Evolutionary conservation across 257 asterid genomes (phyloP), one percentile per base, ranked within the genome.

Genomic region (Solanum medicagineum): DNA sequence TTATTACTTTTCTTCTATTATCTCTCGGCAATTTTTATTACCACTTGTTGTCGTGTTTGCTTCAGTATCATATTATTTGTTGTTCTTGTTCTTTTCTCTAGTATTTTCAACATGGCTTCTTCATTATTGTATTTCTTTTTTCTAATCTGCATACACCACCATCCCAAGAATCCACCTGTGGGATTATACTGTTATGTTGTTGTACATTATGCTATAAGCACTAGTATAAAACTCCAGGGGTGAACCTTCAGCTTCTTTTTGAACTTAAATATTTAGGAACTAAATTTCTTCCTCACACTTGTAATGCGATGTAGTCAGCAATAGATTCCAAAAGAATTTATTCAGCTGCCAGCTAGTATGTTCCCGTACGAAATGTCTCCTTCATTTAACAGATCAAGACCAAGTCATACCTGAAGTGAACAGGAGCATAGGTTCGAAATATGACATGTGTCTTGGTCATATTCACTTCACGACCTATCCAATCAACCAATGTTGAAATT

Each of bases 341-440:
- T 71, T 20, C 19, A 44, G 49, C 32, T 12, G 19, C 26, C 17
- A 63, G 9, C 19, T 63, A 63, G 19, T 44, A 20, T 71, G 80
- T 42, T 42, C 12, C 11, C 32, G 4, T 49, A 49, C 0, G 60
- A 56, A 51, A 77, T 14, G 14, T 22, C 7, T 2, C 60, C 81
- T 74, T 74, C 81, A 74, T 22, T 74, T 15, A 74, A 22, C 81
- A 47, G 81, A 47, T 47, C 14, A 47, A 75, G 60, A 75, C 60
- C 44, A 75, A 86, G 45, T 69, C 74, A 73, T 69, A 86, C 88
- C 88, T 86, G 77, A 86, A 86, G 47, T 85, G 87, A 8, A 85
- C 87, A 57, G 88, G 88, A 54, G 88, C 83, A 81, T 86, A 86
- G 24, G 85, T 81, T 10, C 88, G 85, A 56, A 86, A 86, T 40